These are phyloP conservation scores for Chalciporus sp. DNA, from an alignment of 1,284 basidiomycete species.

Conservation along the genomic window DNA sequence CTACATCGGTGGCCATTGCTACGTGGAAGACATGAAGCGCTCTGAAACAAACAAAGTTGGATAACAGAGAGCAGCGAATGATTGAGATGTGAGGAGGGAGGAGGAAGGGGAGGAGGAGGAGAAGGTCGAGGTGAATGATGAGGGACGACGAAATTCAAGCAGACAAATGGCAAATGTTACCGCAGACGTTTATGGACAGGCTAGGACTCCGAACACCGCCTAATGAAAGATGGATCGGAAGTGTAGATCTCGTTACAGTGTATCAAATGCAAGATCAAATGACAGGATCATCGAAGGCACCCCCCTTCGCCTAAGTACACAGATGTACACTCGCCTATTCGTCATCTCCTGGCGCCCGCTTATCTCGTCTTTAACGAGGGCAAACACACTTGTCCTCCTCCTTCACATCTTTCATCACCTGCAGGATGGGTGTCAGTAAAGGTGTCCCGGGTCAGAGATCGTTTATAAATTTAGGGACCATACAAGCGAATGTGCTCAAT, in stretches of 20 bases:
- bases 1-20: constrained; percentile 29
- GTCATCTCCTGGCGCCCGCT: constrained; percentile 18
- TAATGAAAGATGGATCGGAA: constrained; percentile 21
- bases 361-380: constrained; percentile 36
- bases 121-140: constrained; percentile 10
- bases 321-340: constrained; percentile 8
- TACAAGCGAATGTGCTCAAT: constrained; percentile 30
- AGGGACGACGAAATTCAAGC: constrained; percentile 1
- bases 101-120: constrained; percentile 21
- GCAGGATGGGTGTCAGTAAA: constrained; percentile 16
- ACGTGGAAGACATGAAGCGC: constrained; percentile 30
- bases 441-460: constrained; percentile 24
- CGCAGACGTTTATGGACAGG: constrained; percentile 5
- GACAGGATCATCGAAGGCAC: constrained; percentile 15
- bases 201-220: constrained; percentile 33
- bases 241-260: constrained; percentile 19
- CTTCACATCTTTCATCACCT: constrained; percentile 63
- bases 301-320: not conserved
- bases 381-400: constrained; percentile 72
- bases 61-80: constrained; percentile 15
- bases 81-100: not conserved
- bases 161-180: not conserved
- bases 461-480: constrained; percentile 29
- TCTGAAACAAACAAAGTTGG: constrained; percentile 3
- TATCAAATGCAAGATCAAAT: not conserved